Conservation (phyloP, 352 stramenopile genomes). For the Globisporangium nunn region DNA sequence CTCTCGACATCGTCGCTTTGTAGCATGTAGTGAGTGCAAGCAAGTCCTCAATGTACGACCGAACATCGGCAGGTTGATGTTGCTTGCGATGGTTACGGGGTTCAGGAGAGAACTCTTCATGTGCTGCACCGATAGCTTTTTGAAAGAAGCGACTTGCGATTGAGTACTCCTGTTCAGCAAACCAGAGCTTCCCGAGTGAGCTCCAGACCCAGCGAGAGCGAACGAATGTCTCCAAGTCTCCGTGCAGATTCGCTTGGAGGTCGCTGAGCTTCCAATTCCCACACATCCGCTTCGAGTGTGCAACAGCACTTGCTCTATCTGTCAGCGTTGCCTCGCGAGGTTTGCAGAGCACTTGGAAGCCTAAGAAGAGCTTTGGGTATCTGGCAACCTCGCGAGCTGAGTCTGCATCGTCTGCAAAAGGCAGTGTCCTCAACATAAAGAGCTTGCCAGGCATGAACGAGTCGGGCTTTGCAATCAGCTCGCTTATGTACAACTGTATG, state of each 20-base stretch:
- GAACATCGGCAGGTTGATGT: background rate
- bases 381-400: constrained; percentile 1
- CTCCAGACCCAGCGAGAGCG: constrained; percentile 50
- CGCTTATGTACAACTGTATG: constrained; percentile 30
- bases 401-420: background rate
- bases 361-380: constrained; percentile 14
- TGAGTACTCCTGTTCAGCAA: constrained; percentile 32
- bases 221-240: constrained; percentile 46
- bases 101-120: background rate
- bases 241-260: constrained; percentile 31
- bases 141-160: constrained; percentile 41
- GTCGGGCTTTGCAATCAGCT: constrained; percentile 23
- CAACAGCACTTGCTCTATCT: background rate
- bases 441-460: constrained; percentile 16
- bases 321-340: background rate
- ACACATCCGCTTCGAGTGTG: constrained; percentile 9
- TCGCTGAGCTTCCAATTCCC: constrained; percentile 44
- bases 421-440: background rate
- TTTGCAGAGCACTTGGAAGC: constrained; percentile 11
- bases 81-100: background rate
- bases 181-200: constrained; percentile 31
- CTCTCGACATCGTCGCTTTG: constrained; percentile 20
- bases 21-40: constrained; percentile 33
- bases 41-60: constrained; percentile 18
- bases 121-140: constrained; percentile 14